These are phyloP conservation scores for Lepidium sativum DNA, from an alignment of 345 rosid genomes.

Conservation along the genomic window DNA sequence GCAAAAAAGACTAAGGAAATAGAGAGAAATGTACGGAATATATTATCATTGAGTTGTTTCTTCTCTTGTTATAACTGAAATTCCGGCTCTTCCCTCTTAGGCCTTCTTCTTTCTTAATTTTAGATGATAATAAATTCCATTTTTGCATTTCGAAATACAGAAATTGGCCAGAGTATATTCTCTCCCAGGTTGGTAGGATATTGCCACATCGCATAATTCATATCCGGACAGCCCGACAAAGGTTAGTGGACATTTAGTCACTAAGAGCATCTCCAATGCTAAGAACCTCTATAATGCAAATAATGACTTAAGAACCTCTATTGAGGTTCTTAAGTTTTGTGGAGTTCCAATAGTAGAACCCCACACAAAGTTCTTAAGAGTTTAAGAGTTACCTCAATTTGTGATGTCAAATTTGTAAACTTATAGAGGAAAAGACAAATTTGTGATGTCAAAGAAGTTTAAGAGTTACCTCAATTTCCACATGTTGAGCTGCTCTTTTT, in stretches of 20 bases:
- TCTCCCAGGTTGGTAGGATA: conserved; percentile 17
- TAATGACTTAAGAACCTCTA: no score
- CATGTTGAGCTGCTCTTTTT: no score
- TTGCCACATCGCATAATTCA: conserved; percentile 2
- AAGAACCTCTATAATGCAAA: no score
- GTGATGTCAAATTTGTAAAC: no score
- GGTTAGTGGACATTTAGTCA: conserved; percentile 29
- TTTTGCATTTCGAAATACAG: not conserved
- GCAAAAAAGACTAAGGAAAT: conserved; percentile 8
- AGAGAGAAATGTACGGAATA: conserved; percentile 13
- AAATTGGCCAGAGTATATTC: conserved; percentile 18
- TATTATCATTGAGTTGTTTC: conserved; percentile 12
- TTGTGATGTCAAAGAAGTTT: no score
- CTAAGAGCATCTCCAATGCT: no score
- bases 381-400: no score
- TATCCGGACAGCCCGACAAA: conserved; percentile 9
- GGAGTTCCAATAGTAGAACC: no score
- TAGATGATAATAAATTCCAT: not conserved
- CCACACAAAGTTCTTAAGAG: no score
- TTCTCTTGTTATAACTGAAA: conserved; percentile 17
- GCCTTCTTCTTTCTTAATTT: conserved; percentile 7
- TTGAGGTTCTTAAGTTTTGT: no score
- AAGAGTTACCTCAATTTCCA: no score
- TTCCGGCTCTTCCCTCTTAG: conserved; percentile 5
- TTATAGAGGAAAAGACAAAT: no score